These are phyloP conservation scores for Xenoacremonium recifei DNA, from an alignment of 2,329 filamentous ascomycete genomes.

Conservation along the genomic window DNA sequence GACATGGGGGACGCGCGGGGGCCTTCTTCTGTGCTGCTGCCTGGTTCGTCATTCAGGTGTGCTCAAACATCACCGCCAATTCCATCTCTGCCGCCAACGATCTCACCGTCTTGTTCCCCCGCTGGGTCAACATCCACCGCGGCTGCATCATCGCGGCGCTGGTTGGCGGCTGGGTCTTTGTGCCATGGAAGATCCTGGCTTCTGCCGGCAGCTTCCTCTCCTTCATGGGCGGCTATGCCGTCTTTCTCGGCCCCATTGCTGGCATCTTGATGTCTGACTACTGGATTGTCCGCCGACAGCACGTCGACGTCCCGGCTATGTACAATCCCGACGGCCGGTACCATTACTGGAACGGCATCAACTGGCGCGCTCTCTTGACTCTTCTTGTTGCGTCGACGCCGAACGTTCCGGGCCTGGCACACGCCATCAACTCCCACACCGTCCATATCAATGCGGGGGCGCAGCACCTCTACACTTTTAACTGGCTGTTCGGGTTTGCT, in stretches of 20 bases:
- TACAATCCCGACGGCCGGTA: slow-evolving; percentile 42
- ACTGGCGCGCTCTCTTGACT: slow-evolving; percentile 31
- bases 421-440: too few relatives aligned
- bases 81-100: slow-evolving; percentile 30
- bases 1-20: slow-evolving; percentile 27
- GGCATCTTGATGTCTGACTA: slow-evolving; percentile 42
- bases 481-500: too few relatives aligned
- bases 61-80: slow-evolving; percentile 29
- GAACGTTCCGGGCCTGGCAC: too few relatives aligned
- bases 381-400: slow-evolving; percentile 25
- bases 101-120: slow-evolving; percentile 27
- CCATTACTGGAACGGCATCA: slow-evolving; percentile 31
- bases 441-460: too few relatives aligned
- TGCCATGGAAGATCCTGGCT: slow-evolving; percentile 34
- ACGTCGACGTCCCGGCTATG: slow-evolving; percentile 40
- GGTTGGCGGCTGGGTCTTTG: slow-evolving; percentile 32
- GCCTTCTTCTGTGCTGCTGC: slow-evolving; percentile 29
- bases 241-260: slow-evolving; percentile 40
- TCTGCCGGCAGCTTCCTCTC: slow-evolving; percentile 28
- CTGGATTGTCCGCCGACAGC: slow-evolving; percentile 34
- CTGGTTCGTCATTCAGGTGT: slow-evolving; percentile 40
- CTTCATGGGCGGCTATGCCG: slow-evolving; percentile 31
- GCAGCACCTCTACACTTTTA: too few relatives aligned
- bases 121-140: slow-evolving; percentile 30
- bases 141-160: slow-evolving; percentile 30